These are phyloP conservation scores for Ailanthus altissimus DNA, from an alignment of 345 rosid genomes.

Conservation along the genomic window DNA sequence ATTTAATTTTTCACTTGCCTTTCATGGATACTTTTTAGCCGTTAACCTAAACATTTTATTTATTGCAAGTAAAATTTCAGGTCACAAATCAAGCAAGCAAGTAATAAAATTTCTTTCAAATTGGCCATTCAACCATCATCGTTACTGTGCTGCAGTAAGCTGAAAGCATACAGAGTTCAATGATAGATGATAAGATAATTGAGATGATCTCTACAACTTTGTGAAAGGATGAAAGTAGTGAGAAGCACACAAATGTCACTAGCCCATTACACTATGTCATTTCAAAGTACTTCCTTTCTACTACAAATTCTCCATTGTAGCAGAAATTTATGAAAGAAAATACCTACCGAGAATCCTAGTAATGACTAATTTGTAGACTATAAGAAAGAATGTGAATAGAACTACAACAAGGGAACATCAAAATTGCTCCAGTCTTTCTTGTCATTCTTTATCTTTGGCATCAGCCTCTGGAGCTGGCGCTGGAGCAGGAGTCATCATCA, in stretches of 20 bases:
- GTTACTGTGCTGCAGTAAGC: constrained; percentile 14
- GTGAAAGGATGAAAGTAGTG: neutral
- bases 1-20: too few species aligned
- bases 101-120: neutral
- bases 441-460: constrained; percentile 38
- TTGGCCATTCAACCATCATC: constrained; percentile 20
- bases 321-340: neutral
- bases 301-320: neutral
- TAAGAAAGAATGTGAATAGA: constrained; percentile 3
- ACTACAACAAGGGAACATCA: constrained; percentile 27
- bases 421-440: neutral
- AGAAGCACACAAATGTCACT: constrained; percentile 6
- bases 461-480: constrained; percentile 18
- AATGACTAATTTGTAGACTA: constrained; percentile 11
- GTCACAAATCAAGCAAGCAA: neutral
- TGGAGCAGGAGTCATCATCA: constrained; percentile 46
- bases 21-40: too few species aligned
- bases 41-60: too few species aligned
- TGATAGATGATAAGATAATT: neutral
- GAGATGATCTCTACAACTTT: constrained; percentile 4
- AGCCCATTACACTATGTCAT: neutral
- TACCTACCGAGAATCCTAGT: constrained; percentile 13
- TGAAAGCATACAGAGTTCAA: neutral
- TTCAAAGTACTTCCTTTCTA: neutral
- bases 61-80: too few species aligned